Evolutionary conservation across 1,139 yeast genomes (phyloP).

Genomic region (Kluyveromyces marxianus): DNA sequence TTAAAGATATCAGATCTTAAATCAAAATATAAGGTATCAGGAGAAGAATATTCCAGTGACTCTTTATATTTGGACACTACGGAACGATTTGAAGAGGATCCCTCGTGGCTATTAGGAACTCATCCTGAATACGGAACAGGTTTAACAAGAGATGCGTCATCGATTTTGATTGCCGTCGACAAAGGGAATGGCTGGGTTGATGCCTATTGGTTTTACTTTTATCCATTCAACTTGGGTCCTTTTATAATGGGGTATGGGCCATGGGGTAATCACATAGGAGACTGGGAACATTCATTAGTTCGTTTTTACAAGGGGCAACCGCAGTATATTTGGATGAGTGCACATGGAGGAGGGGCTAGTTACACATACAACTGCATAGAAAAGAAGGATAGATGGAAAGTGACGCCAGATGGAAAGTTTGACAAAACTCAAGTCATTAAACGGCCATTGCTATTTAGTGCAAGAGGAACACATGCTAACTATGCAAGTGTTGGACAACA

Average conservation of each 20-base stretch:
- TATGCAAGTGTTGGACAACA: conserved; percentile 96
- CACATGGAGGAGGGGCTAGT: conserved; percentile 97
- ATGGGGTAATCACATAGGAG: conserved; percentile 94
- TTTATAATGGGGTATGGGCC: conserved; percentile 98
- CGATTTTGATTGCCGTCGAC: conserved; percentile 74
- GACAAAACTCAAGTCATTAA: conserved; percentile 30
- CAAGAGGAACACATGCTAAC: conserved; percentile 95
- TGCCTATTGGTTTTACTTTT: conserved; percentile 93
- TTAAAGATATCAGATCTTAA: conserved; percentile 17
- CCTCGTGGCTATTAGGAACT: conserved; percentile 80
- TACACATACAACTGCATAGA: conserved; percentile 71
- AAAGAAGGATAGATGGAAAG: conserved; percentile 40
- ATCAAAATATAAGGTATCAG: conserved; percentile 17
- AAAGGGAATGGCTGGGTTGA: conserved; percentile 87
- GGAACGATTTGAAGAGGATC: conserved; percentile 57
- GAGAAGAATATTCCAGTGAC: conserved; percentile 17
- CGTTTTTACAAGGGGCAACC: conserved; percentile 79
- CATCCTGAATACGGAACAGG: conserved; percentile 69
- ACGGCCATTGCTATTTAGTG: conserved; percentile 77
- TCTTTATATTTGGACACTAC: conserved; percentile 53
- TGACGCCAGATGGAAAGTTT: conserved; percentile 20
- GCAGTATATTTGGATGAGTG: conserved; percentile 94
- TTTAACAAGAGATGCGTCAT: conserved; percentile 66
- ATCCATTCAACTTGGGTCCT: conserved; percentile 90
- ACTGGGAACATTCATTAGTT: conserved; percentile 94